These are phyloP conservation scores for Marasmius fiardii DNA, from an alignment of 1,284 basidiomycete species.

Conservation along the genomic window DNA sequence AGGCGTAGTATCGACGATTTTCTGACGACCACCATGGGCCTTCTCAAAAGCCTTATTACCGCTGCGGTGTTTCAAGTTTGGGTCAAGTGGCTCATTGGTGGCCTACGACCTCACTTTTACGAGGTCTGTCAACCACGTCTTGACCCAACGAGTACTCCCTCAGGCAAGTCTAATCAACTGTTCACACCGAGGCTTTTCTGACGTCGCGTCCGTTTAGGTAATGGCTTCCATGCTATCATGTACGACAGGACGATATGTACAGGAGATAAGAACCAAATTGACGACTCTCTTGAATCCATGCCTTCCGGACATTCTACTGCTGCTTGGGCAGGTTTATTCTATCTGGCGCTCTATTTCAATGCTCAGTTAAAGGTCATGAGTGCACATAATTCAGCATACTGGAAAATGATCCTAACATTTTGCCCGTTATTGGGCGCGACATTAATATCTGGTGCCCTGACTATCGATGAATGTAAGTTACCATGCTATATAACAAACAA, in stretches of 20 bases:
- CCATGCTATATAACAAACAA: background rate
- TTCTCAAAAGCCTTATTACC: conserved; percentile 44
- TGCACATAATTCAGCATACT: conserved; percentile 51
- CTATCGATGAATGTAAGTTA: conserved; percentile 48
- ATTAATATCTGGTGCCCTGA: conserved; percentile 53
- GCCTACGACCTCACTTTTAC: conserved; percentile 47
- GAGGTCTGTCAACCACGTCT: conserved; percentile 48
- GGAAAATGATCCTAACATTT: conserved; percentile 59
- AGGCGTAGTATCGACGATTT: conserved; percentile 42
- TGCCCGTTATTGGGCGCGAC: conserved; percentile 54
- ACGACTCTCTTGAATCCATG: conserved; percentile 51
- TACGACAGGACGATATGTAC: conserved; percentile 50
- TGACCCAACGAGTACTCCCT: conserved; percentile 24
- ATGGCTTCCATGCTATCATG: conserved; percentile 44
- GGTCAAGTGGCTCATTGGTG: conserved; percentile 54
- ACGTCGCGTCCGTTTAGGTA: conserved; percentile 6
- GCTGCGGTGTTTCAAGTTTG: conserved; percentile 34
- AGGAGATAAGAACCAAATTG: conserved; percentile 46
- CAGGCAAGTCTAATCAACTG: conserved; percentile 22
- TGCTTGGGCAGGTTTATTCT: conserved; percentile 48
- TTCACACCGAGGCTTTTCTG: background rate
- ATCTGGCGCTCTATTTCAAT: conserved; percentile 54
- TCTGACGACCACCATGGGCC: conserved; percentile 48
- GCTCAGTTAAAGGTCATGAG: conserved; percentile 57
- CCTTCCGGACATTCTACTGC: conserved; percentile 48